Conservation (phyloP, 2,329 filamentous ascomycete genomes). For the Elsinoe batatas region DNA sequence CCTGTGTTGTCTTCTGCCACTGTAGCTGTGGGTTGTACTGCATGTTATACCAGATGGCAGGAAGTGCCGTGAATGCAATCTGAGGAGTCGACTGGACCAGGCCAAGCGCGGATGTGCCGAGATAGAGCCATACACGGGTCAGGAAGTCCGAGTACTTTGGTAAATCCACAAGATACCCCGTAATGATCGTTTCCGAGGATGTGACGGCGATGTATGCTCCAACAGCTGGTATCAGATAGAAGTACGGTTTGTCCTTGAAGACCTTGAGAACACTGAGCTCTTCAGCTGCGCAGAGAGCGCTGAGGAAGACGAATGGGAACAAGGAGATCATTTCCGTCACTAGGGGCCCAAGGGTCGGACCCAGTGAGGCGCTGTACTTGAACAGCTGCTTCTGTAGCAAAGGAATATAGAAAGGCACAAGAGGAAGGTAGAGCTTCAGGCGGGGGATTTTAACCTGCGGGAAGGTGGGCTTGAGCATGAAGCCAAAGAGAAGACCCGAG, state of each 20-base stretch:
- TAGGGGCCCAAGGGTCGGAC: slow-evolving; percentile 62
- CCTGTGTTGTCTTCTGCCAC: slow-evolving; percentile 23
- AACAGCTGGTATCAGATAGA: slow-evolving; percentile 55
- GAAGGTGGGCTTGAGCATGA: slow-evolving; percentile 51
- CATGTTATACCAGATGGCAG: slow-evolving; percentile 62
- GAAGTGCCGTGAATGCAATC: slow-evolving; percentile 32
- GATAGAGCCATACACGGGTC: slow-evolving; percentile 6
- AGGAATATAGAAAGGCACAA: slow-evolving; percentile 68
- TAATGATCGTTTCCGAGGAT: slow-evolving; percentile 3
- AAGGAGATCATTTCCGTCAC: slow-evolving; percentile 65
- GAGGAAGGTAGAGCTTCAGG: slow-evolving; percentile 51
- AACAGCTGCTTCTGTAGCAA: slow-evolving; percentile 63
- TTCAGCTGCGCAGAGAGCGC: slow-evolving; percentile 29
- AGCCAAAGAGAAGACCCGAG: slow-evolving; percentile 59
- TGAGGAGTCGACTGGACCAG: slow-evolving; percentile 1
- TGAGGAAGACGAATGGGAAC: slow-evolving; percentile 39
- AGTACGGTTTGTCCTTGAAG: slow-evolving; percentile 38
- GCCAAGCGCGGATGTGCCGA: not conserved
- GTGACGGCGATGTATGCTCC: slow-evolving; percentile 31
- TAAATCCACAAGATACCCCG: not conserved
- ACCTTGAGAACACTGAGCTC: slow-evolving; percentile 13
- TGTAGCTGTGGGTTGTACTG: slow-evolving; percentile 46
- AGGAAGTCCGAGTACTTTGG: not conserved
- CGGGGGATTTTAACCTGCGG: slow-evolving; percentile 24
- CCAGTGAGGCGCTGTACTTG: slow-evolving; percentile 54